Evolutionary conservation across 2,329 filamentous ascomycete genomes (phyloP), one percentile per base, ranked within the genome.

Genomic region (Nemania abortiva): DNA sequence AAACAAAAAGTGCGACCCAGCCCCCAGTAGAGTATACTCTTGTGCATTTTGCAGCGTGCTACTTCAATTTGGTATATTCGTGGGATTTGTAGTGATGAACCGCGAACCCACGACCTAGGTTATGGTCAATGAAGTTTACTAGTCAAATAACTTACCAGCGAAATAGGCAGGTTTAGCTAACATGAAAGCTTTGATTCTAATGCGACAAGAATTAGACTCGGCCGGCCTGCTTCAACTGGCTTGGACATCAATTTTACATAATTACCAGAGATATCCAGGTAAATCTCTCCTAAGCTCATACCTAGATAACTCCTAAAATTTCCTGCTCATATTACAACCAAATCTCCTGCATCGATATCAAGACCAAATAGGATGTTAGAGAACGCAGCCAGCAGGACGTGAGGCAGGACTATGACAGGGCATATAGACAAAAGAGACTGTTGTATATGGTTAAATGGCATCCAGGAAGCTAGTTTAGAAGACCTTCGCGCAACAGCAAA

Each of bases 1-100:
- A 72, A 71, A 59, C 39, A 55, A 27, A 27, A 27, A 52, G 37
- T n/a, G 18, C 42, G 31, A 58, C 27, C 54, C 18, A 29, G 9
- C 20, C 29, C 49, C 37, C 13, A 42, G 65, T 65, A 42, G 66
- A 52, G 37, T 63, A 54, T 54, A 39, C 58, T 45, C 11, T 20
- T 3, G 6, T 56, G 49, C 39, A 55, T 42, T 22, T 37, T 62
- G 27, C 34, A 29, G 4, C n/a, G 47, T 55, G 57, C 39, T 20
- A 54, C 20, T 49, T 58, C 29, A 50, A 54, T 56, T n/a, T 3
- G 31, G 49, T 39, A 53, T 22, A 49, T 15, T 49, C 24, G 22
- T 45, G 29, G 31, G 31, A 13, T 39, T 63, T 50, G 22, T 18
- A 6, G 10, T 42, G 15, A 45, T 34, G 24, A 27, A 18, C 22